A percentile compares a stretch with the other conserved stretches of the same genome.
Evolutionary conservation across 305 asterid genomes (phyloP).

Genomic region (Fraxinus ornus): DNA sequence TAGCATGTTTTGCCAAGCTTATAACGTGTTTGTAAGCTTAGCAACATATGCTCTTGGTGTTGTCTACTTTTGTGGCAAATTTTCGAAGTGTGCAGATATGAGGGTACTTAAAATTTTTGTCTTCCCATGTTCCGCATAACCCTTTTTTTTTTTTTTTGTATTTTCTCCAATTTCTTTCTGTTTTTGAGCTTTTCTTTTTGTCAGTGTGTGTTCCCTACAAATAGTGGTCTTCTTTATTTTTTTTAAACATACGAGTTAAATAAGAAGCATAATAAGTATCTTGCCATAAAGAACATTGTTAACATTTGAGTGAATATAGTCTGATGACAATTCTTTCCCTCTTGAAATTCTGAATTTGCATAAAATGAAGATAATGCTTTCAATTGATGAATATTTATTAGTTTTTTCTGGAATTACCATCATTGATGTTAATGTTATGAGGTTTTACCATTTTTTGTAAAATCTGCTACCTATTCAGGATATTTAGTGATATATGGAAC

Average conservation of each 20-base stretch:
- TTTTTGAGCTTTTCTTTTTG: not conserved
- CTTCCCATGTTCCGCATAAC: not conserved
- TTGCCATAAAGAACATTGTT: conserved; percentile 5
- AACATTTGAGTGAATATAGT: not conserved
- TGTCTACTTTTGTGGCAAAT: not conserved
- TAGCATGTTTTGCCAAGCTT: not conserved
- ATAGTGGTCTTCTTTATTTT: not conserved
- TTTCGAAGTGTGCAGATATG: not conserved
- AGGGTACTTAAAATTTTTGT: not conserved
- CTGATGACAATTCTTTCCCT: not conserved
- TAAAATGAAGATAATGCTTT: not conserved
- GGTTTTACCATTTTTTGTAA: not conserved
- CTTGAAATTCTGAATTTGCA: not conserved
- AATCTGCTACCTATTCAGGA: not conserved
- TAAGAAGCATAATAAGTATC: conserved; percentile 11
- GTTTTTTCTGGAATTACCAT: not conserved
- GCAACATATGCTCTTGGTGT: not conserved
- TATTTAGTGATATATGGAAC: conserved; percentile 6
- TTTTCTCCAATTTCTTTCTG: not conserved
- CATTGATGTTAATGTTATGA: not conserved
- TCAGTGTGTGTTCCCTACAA: not conserved
- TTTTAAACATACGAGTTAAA: not conserved
- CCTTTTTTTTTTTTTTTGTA: not conserved
- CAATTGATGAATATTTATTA: not conserved
- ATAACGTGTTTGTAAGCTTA: not conserved